Percentiles rank a stretch among this genome's conserved stretches.
Evolutionary conservation across 257 asterid genomes (phyloP).

Genomic region (Primulina huaijiensis): DNA sequence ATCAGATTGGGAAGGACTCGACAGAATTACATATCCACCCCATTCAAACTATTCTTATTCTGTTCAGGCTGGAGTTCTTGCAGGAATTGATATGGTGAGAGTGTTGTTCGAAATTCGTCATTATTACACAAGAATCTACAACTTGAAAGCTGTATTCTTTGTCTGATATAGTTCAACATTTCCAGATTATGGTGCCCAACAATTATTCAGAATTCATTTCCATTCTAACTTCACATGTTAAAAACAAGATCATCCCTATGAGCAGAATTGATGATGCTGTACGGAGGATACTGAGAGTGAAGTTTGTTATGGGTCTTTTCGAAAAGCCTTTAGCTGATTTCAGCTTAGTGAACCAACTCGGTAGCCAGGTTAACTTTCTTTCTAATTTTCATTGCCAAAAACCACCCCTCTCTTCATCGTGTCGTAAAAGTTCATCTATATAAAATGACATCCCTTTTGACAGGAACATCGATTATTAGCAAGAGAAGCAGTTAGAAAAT

Average conservation of each 20-base stretch:
- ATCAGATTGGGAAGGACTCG: not conserved
- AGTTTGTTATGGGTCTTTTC: not conserved
- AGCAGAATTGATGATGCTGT: not conserved
- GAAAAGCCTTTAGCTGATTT: not conserved
- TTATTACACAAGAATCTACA: not conserved
- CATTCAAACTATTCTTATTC: not conserved
- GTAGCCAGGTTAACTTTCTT: not conserved
- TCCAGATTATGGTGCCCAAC: not conserved
- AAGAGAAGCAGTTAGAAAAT: not conserved
- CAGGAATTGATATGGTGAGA: not conserved
- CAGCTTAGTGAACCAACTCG: not conserved
- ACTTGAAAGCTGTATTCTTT: too few relatives aligned
- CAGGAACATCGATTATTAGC: not conserved
- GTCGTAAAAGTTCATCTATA: not conserved
- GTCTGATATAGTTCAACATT: not conserved
- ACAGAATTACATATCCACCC: not conserved
- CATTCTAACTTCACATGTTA: not conserved
- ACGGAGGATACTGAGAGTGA: not conserved
- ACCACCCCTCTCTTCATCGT: not conserved
- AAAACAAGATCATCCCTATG: not conserved
- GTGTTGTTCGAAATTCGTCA: not conserved
- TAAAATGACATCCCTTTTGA: not conserved
- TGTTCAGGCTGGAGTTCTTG: not conserved
- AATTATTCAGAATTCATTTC: not conserved
- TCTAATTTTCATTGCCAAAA: not conserved